phyloP scores from a whole-genome alignment of 768 basidiomycete genomes.

The Lepiota brunneoincarnata region DNA sequence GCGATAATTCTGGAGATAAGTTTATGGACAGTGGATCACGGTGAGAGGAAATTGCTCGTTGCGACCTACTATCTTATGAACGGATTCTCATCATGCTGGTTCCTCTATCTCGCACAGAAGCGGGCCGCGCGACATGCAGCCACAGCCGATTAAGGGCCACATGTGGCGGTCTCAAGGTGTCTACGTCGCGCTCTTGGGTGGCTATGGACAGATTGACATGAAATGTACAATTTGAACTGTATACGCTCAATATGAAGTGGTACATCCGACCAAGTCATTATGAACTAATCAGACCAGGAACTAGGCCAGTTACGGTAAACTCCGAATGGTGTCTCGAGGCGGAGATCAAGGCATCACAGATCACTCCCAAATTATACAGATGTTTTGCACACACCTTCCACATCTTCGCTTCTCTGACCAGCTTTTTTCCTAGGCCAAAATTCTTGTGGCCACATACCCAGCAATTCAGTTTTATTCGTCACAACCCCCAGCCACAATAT shows the following conservation, averaged over 20 bases:
- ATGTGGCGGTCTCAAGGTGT: no score
- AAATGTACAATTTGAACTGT: no score
- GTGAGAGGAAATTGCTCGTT: not conserved
- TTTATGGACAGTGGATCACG: not conserved
- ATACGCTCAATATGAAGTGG: no score
- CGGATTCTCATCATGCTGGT: no score
- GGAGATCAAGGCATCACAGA: not conserved
- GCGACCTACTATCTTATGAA: no score
- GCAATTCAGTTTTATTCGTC: constrained; percentile 4
- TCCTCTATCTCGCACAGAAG: no score
- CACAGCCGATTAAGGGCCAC: no score
- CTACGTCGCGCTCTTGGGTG: no score
- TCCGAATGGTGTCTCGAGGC: constrained; percentile 8
- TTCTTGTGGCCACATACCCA: constrained; percentile 4
- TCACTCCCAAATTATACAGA: constrained; percentile 12
- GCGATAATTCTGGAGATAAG: not conserved
- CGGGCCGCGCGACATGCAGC: no score
- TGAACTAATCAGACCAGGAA: not conserved
- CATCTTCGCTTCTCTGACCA: constrained; percentile 8
- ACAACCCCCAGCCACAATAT: not conserved
- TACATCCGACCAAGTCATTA: not conserved
- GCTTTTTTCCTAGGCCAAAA: not conserved
- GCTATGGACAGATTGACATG: no score
- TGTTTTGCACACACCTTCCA: constrained; percentile 8
- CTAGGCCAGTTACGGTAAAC: constrained; percentile 4